A percentile compares a stretch with the other conserved stretches of the same genome.
Conservation (phyloP, 2,329 filamentous ascomycete genomes). For the Aspergillus sp. region DNA sequence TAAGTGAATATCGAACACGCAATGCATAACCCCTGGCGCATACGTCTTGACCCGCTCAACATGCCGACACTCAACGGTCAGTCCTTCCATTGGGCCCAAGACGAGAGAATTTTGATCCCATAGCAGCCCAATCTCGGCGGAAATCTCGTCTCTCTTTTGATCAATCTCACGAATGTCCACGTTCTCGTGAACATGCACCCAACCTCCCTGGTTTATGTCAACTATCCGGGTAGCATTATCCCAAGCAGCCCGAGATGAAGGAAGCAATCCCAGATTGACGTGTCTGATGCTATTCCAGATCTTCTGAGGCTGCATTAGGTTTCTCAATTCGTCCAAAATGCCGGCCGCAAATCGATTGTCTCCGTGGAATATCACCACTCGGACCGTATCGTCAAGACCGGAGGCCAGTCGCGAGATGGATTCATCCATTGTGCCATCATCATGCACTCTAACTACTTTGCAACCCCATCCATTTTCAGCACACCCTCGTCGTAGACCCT, state of each 20-base stretch:
- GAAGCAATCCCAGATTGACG: slow-evolving; percentile 52
- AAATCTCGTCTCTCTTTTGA: slow-evolving; percentile 29
- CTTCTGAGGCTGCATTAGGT: slow-evolving; percentile 23
- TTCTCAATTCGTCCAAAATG: slow-evolving; percentile 28
- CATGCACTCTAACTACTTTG: slow-evolving; percentile 42
- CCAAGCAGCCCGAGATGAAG: slow-evolving; percentile 45
- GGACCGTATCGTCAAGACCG: slow-evolving; percentile 36
- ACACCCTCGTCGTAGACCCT: slow-evolving; percentile 71
- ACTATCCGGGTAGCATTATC: slow-evolving; percentile 41
- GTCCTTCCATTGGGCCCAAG: not conserved
- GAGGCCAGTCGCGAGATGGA: slow-evolving; percentile 25
- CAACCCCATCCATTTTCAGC: slow-evolving; percentile 58
- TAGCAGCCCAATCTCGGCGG: slow-evolving; percentile 31
- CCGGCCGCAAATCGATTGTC: slow-evolving; percentile 52
- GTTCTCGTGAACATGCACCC: slow-evolving; percentile 56
- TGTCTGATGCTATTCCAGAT: slow-evolving; percentile 40
- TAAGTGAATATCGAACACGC: slow-evolving; percentile 49
- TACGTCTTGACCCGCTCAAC: slow-evolving; percentile 52
- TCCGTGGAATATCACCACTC: slow-evolving; percentile 61
- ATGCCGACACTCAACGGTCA: slow-evolving; percentile 31
- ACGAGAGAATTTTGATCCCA: slow-evolving; percentile 7
- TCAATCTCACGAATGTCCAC: slow-evolving; percentile 42
- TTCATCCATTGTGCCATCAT: slow-evolving; percentile 23
- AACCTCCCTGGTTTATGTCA: slow-evolving; percentile 42
- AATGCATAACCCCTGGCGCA: slow-evolving; percentile 54